Conservation (phyloP, 306 rosid genomes). For the Rosa multiflora region DNA sequence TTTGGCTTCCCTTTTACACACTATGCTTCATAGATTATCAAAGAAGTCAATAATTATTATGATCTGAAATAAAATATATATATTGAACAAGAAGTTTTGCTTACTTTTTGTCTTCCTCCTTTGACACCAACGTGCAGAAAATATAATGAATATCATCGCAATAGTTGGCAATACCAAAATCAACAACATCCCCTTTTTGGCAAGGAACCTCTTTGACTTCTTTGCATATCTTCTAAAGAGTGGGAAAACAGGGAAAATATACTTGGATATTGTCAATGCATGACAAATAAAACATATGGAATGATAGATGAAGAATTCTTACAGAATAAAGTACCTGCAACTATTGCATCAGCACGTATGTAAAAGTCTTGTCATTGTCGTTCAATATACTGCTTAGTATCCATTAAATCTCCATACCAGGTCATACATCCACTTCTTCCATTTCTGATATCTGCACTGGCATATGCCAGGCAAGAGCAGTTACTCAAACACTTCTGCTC, state of each 20-base stretch:
- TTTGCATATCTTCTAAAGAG: constrained; percentile 21
- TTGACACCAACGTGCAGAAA: background rate
- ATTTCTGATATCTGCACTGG: constrained; percentile 43
- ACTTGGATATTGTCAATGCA: background rate
- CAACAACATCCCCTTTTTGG: background rate
- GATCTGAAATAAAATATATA: background rate
- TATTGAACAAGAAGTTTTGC: no score
- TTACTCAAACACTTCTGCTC: constrained; percentile 44
- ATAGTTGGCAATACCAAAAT: background rate
- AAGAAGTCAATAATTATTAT: background rate
- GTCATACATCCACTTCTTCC: constrained; percentile 53
- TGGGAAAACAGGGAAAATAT: background rate
- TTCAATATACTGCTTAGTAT: constrained; percentile 38
- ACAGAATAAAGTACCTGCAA: constrained; percentile 21
- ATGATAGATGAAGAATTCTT: no score
- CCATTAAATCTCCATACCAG: constrained; percentile 49
- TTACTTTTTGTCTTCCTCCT: background rate
- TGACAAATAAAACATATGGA: no score
- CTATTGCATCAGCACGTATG: constrained; percentile 41
- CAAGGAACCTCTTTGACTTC: constrained; percentile 17
- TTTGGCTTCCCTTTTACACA: background rate
- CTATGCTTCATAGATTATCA: background rate
- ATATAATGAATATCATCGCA: no score
- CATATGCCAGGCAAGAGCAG: constrained; percentile 58
- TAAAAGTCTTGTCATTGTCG: constrained; percentile 49